Evolutionary conservation across 2,329 filamentous ascomycete species (phyloP), one percentile per base, ranked within the genome.

Genomic region (Botrytis paeoniae): DNA sequence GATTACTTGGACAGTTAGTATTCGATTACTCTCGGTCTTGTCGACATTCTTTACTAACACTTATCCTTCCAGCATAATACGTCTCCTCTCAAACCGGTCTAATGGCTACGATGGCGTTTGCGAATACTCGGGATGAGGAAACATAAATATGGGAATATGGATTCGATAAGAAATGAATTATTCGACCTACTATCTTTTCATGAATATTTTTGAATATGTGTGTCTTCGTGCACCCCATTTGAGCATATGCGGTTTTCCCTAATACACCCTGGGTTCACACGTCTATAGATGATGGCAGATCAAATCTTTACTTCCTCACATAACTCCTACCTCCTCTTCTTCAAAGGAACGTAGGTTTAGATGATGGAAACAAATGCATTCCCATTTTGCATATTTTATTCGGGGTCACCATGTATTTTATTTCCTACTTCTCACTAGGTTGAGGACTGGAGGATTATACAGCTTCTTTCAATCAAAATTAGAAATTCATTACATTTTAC

Each of bases 1-100:
- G 92, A 95, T 83, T 95, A 89, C 80, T 84, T 95, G 76, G 90
- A 92, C 82, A 85, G 87, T 88, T 51, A 70, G 71, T 73, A 41
- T 60, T 25, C 29, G 29, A 32, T 35, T 70, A 22, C n/a, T 63
- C 25, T 29, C 41, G 9, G 18, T 57, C 37, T 57, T 12, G 20
- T 48, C 61, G n/a, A 48, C n/a, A 54, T 54, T 37, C n/a, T 62
- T 57, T 70, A 16, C 73, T 45, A 72, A 59, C 43, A 45, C 54
- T 37, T 41, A n/a, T 48, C 29, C 4, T 73, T 57, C 35, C 32
- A 64, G 62, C 69, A 68, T 43, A 29, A 68, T 41, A 39, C 29
- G 20, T 10, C 35, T 68, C 22, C 32, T 48, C 16, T 41, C 35
- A 32, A 37, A 51, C 57, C 35, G 9, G 29, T 22, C 7, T 35